Conservation (phyloP, 2,329 filamentous ascomycete species). For the Aureobasidium uvarum region DNA sequence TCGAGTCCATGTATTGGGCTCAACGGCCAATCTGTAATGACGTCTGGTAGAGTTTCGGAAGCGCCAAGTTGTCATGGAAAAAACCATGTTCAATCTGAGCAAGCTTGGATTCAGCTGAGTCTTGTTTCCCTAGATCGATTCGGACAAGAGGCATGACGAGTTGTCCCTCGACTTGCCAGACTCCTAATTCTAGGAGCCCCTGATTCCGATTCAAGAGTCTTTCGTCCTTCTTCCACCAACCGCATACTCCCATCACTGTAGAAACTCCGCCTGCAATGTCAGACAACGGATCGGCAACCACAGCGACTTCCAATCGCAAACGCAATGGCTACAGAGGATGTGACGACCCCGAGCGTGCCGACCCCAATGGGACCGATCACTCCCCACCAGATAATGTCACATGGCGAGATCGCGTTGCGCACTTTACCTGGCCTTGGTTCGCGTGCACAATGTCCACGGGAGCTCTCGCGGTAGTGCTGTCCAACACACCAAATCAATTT, state of each 20-base stretch:
- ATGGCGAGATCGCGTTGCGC: slow-evolving; percentile 23
- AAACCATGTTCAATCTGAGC: slow-evolving; percentile 8
- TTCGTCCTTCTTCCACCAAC: neutral
- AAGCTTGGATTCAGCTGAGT: neutral
- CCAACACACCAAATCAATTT: slow-evolving; percentile 63
- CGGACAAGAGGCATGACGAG: slow-evolving; percentile 19
- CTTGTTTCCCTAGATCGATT: neutral
- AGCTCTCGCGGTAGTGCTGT: slow-evolving; percentile 64
- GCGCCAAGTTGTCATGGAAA: neutral
- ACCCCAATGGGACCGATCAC: neutral
- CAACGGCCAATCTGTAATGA: slow-evolving; percentile 3
- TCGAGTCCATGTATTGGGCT: neutral
- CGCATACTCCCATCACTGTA: neutral
- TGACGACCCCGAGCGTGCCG: neutral
- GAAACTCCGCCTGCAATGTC: neutral
- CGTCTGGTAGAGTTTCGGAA: neutral
- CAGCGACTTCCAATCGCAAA: neutral
- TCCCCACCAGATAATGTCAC: neutral
- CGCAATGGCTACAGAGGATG: slow-evolving; percentile 2
- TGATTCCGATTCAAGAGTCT: neutral
- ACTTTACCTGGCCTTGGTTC: slow-evolving; percentile 60
- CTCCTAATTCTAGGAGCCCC: neutral
- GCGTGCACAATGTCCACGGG: slow-evolving; percentile 73
- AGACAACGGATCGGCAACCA: neutral
- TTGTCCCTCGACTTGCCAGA: neutral